A percentile compares a stretch with the other conserved stretches of the same genome.
These are phyloP conservation scores for Citrus australasica DNA, from an alignment of 345 rosid genomes.

Conservation along the genomic window DNA sequence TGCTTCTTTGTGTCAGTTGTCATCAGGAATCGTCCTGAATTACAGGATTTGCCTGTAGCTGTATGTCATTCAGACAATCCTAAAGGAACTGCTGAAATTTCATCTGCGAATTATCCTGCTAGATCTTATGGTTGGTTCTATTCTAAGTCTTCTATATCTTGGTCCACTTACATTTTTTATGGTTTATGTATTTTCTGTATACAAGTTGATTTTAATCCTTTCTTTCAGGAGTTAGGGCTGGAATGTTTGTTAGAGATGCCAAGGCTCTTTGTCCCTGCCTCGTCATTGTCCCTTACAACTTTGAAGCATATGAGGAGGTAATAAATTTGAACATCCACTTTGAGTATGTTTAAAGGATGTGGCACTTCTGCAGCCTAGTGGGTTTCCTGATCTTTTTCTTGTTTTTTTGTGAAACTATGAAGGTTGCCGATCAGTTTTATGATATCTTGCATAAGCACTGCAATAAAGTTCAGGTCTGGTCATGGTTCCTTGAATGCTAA, in stretches of 20 bases:
- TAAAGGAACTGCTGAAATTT: conserved; percentile 96
- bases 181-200: conserved; percentile 11
- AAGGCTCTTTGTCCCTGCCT: conserved; percentile 88
- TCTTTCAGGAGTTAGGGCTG: conserved; percentile 69
- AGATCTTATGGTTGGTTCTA: conserved; percentile 70
- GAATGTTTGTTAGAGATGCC: conserved; percentile 93
- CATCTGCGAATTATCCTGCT: conserved; percentile 96
- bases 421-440: conserved; percentile 96
- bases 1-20: conserved; percentile 93
- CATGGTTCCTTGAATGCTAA: conserved; percentile 4
- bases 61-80: conserved; percentile 89
- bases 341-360: background rate
- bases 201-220: conserved; percentile 9
- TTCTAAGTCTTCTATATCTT: conserved; percentile 22
- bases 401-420: conserved; percentile 14
- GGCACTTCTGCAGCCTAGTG: background rate
- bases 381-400: conserved; percentile 5
- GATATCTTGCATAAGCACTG: conserved; percentile 81
- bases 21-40: conserved; percentile 61
- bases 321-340: conserved; percentile 2
- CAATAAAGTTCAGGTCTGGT: conserved; percentile 71
- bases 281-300: conserved; percentile 80
- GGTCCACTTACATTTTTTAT: conserved; percentile 4
- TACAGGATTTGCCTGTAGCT: conserved; percentile 85
- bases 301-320: conserved; percentile 89